Percentiles rank a stretch among this genome's conserved stretches.
These are phyloP conservation scores for Westerdykella aurantiaca DNA, from an alignment of 2,329 filamentous ascomycete species.

Conservation along the genomic window DNA sequence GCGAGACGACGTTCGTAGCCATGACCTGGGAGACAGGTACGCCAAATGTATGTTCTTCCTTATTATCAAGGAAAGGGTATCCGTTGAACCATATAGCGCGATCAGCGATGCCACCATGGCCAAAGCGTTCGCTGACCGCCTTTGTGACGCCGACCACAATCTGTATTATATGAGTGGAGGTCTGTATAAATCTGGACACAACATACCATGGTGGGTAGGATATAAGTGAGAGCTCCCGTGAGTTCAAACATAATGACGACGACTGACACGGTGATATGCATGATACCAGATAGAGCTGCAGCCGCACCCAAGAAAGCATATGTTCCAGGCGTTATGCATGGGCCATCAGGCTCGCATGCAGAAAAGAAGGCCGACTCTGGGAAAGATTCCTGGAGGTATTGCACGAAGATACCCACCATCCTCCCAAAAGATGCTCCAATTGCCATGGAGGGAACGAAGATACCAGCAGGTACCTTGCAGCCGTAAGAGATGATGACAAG, in stretches of 20 bases:
- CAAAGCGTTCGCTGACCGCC: slow-evolving; percentile 81
- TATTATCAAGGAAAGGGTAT: slow-evolving; percentile 93
- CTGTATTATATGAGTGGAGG: slow-evolving; percentile 23
- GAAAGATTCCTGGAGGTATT: slow-evolving; percentile 78
- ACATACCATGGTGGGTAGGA: slow-evolving; percentile 82
- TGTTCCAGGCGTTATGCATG: slow-evolving; percentile 94
- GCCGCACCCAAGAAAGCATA: slow-evolving; percentile 94
- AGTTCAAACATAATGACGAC: slow-evolving; percentile 99
- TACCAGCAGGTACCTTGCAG: slow-evolving; percentile 94
- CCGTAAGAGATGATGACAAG: slow-evolving; percentile 95
- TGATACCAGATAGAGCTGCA: slow-evolving; percentile 88
- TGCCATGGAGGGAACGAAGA: slow-evolving; percentile 98
- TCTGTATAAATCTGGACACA: not conserved
- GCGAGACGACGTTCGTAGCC: slow-evolving; percentile 67
- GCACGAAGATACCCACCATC: slow-evolving; percentile 89
- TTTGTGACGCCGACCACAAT: slow-evolving; percentile 97
- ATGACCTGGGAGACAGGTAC: slow-evolving; percentile 89
- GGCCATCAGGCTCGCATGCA: slow-evolving; percentile 81
- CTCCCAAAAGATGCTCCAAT: slow-evolving; percentile 91
- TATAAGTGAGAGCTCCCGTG: slow-evolving; percentile 94
- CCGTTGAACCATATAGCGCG: slow-evolving; percentile 99
- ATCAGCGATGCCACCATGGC: slow-evolving; percentile 95
- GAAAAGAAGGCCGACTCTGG: slow-evolving; percentile 81
- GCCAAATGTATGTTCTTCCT: slow-evolving; percentile 94
- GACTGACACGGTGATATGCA: slow-evolving; percentile 95